A percentile compares a stretch with the other conserved stretches of the same genome.
phyloP scores from a whole-genome alignment of 2,329 filamentous ascomycete species.

The Neofusicoccum umdonicola region DNA sequence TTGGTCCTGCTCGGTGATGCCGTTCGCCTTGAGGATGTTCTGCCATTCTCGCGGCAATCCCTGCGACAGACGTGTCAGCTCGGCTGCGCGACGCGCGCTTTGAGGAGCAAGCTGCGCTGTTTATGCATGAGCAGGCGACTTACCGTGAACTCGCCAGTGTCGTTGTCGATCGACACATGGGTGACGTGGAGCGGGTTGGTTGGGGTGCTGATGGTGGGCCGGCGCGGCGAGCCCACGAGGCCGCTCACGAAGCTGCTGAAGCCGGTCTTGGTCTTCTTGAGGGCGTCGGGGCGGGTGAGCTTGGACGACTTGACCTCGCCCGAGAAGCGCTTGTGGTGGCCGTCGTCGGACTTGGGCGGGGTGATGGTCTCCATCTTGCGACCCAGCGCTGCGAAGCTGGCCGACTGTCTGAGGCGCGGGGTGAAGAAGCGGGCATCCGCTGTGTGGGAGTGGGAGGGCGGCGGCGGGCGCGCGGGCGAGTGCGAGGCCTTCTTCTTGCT shows the following conservation, averaged over 20 bases:
- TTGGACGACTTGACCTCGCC: constrained; percentile 33
- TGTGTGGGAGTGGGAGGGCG: constrained; percentile 30
- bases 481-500: constrained; percentile 7
- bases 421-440: constrained; percentile 25
- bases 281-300: constrained; percentile 34
- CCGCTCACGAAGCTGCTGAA: constrained; percentile 41
- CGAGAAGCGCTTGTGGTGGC: constrained; percentile 40
- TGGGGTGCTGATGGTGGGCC: constrained; percentile 92
- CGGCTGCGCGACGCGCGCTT: neutral
- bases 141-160: constrained; percentile 94
- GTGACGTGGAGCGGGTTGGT: constrained; percentile 98
- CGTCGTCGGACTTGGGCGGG: constrained; percentile 31
- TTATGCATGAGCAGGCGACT: constrained; percentile 22
- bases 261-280: constrained; percentile 40
- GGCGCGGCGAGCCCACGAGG: constrained; percentile 66
- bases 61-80: constrained; percentile 44
- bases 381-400: constrained; percentile 43
- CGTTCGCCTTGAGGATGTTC: constrained; percentile 88
- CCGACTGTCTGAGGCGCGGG: constrained; percentile 39
- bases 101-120: constrained; percentile 8
- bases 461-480: constrained; percentile 23
- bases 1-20: constrained; percentile 93
- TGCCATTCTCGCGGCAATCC: constrained; percentile 98
- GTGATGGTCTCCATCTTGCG: constrained; percentile 42
- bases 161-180: constrained; percentile 94